Conservation (phyloP, 2,329 filamentous ascomycete genomes). For the Talaromyces sp. region DNA sequence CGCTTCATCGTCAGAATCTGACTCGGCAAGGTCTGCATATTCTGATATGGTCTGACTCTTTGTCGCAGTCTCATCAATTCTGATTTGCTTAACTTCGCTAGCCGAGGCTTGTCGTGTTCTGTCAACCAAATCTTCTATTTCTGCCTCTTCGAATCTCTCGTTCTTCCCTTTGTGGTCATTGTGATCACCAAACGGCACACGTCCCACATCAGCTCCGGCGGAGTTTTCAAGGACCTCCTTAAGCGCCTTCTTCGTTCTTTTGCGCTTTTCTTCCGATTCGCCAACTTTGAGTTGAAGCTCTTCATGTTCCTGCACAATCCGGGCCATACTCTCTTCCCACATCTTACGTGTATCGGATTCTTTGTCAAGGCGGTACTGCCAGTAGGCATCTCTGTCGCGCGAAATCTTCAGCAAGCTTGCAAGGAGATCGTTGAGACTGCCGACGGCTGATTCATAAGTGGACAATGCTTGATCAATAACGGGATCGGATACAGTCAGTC, state of each 20-base stretch:
- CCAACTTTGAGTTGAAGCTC: slow-evolving; percentile 81
- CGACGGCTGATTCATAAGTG: slow-evolving; percentile 86
- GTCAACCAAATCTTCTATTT: background rate
- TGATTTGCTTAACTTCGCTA: background rate
- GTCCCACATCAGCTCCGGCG: background rate
- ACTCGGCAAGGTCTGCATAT: slow-evolving; percentile 68
- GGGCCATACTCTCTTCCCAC: slow-evolving; percentile 99
- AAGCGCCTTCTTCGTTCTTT: slow-evolving; percentile 82
- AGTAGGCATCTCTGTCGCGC: slow-evolving; percentile 89
- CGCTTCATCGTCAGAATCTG: slow-evolving; percentile 77
- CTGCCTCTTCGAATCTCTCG: background rate
- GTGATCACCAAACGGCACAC: background rate
- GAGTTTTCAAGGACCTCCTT: slow-evolving; percentile 72
- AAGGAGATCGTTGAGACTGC: slow-evolving; percentile 78
- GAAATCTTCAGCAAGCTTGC: slow-evolving; percentile 88
- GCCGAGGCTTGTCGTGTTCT: background rate
- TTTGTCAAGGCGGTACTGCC: slow-evolving; percentile 90
- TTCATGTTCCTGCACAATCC: slow-evolving; percentile 92
- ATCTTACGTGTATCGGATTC: slow-evolving; percentile 88
- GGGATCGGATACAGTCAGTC: slow-evolving; percentile 70
- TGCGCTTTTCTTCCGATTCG: slow-evolving; percentile 85
- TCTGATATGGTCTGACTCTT: slow-evolving; percentile 66
- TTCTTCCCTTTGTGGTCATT: background rate
- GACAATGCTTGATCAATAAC: slow-evolving; percentile 71
- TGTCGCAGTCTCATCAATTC: background rate